Evolutionary conservation across 1,284 basidiomycete species (phyloP).

Genomic region (Sanghuangporus baumii): DNA sequence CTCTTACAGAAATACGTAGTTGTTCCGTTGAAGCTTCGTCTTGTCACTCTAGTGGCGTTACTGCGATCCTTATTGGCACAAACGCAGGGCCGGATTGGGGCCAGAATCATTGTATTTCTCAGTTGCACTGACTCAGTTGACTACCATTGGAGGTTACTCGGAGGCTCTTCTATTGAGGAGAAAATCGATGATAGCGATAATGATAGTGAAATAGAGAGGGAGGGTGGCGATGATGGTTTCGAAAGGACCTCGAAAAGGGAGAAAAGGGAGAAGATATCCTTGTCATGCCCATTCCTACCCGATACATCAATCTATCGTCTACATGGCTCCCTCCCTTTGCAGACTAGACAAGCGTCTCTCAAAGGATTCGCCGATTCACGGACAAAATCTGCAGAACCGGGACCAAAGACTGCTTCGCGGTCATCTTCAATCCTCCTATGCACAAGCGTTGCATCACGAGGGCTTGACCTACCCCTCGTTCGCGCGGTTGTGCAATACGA

Average conservation of each 20-base stretch:
- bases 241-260: conserved; percentile 22
- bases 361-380: conserved; percentile 66
- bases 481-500: conserved; percentile 95
- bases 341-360: conserved; percentile 78
- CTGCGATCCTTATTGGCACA: conserved; percentile 71
- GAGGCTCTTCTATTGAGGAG: conserved; percentile 68
- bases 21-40: conserved; percentile 88
- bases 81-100: conserved; percentile 41
- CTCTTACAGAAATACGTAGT: conserved; percentile 91
- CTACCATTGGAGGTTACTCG: conserved; percentile 91
- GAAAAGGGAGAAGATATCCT: conserved; percentile 41
- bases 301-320: conserved; percentile 83
- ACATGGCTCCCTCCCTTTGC: conserved; percentile 87
- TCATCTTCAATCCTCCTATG: conserved; percentile 79
- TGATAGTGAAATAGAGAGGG: conserved; percentile 25
- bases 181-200: conserved; percentile 27
- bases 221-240: conserved; percentile 21
- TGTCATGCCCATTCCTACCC: conserved; percentile 75
- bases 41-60: conserved; percentile 88
- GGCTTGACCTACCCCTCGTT: conserved; percentile 95
- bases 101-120: conserved; percentile 90
- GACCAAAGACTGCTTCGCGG: conserved; percentile 27
- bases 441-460: conserved; percentile 95
- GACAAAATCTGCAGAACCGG: conserved; percentile 20
- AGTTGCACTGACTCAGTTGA: conserved; percentile 98